These are phyloP conservation scores for Silene coronaria DNA, from an alignment of 179 eudicot genomes.

Conservation along the genomic window DNA sequence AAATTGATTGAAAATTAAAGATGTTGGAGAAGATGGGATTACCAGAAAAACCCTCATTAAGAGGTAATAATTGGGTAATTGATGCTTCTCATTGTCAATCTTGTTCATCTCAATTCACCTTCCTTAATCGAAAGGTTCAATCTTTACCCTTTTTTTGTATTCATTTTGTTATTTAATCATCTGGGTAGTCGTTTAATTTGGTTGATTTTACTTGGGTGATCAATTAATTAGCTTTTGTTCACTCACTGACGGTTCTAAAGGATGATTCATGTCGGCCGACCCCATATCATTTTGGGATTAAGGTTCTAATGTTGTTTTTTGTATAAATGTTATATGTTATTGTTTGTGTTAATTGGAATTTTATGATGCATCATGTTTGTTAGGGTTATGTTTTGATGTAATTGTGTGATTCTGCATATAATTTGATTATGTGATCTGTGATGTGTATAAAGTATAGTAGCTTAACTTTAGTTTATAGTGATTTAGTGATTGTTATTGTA, in stretches of 20 bases:
- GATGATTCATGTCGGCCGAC: too few species aligned
- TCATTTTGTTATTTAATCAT: neutral
- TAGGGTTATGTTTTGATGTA: neutral
- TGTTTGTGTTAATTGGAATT: neutral
- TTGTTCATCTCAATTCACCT: conserved; percentile 84
- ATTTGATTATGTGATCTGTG: neutral
- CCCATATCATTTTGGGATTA: too few species aligned
- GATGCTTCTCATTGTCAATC: conserved; percentile 90
- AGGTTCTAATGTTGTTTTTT: neutral
- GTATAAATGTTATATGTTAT: neutral
- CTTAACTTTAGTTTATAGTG: neutral
- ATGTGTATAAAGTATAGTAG: neutral
- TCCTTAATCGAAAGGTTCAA: conserved; percentile 92
- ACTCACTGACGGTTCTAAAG: too few species aligned
- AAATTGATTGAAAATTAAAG: neutral
- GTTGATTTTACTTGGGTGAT: conserved; percentile 7
- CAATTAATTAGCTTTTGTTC: neutral
- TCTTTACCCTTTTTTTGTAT: neutral
- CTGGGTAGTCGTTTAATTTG: neutral
- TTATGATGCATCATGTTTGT: neutral
- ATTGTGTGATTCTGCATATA: neutral
- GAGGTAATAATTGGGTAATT: conserved; percentile 86
- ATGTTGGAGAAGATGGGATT: conserved; percentile 96
- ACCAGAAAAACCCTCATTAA: conserved; percentile 69
- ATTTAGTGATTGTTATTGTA: neutral